Conservation (phyloP, 495 filamentous ascomycete genomes). For the Evansstolkia leycettana region DNA sequence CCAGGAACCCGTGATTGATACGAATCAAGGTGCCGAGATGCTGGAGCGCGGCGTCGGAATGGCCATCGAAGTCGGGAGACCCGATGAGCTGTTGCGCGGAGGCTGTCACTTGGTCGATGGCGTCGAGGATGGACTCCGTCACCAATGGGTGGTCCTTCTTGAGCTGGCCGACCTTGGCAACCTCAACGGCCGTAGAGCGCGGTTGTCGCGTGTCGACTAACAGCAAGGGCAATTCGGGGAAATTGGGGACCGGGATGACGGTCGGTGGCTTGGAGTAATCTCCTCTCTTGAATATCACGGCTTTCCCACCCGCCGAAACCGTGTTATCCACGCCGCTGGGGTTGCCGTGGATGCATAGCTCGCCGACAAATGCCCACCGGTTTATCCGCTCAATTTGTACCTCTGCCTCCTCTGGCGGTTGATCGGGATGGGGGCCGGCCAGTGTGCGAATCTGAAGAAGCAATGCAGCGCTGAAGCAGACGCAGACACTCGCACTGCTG, state of each 20-base stretch:
- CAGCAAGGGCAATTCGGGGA: constrained; percentile 81
- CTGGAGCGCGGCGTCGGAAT: constrained; percentile 44
- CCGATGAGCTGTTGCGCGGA: constrained; percentile 62
- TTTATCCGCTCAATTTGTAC: constrained; percentile 89
- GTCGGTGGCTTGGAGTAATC: constrained; percentile 66
- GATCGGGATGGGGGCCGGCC: constrained; percentile 78
- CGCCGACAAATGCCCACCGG: constrained; percentile 91
- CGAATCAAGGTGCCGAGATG: constrained; percentile 76
- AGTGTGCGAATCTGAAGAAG: constrained; percentile 80
- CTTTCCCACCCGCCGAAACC: constrained; percentile 85
- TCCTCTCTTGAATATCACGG: constrained; percentile 72
- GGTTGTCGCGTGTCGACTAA: constrained; percentile 77
- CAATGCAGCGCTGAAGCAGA: constrained; percentile 79
- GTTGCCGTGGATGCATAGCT: constrained; percentile 94
- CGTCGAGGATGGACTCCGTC: constrained; percentile 64
- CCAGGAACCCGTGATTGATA: constrained; percentile 85
- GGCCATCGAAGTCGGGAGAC: constrained; percentile 46
- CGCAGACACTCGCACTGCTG: constrained; percentile 82
- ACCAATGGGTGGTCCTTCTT: constrained; percentile 57
- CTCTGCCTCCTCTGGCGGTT: constrained; percentile 67
- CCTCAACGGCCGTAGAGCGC: constrained; percentile 71
- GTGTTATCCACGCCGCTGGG: constrained; percentile 97
- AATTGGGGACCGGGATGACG: constrained; percentile 68
- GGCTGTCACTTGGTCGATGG: constrained; percentile 69
- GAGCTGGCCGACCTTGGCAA: constrained; percentile 71